Base-by-base conservation (phyloP, 805 yeast genomes). In the Diddensiella santjacobensis region DNA sequence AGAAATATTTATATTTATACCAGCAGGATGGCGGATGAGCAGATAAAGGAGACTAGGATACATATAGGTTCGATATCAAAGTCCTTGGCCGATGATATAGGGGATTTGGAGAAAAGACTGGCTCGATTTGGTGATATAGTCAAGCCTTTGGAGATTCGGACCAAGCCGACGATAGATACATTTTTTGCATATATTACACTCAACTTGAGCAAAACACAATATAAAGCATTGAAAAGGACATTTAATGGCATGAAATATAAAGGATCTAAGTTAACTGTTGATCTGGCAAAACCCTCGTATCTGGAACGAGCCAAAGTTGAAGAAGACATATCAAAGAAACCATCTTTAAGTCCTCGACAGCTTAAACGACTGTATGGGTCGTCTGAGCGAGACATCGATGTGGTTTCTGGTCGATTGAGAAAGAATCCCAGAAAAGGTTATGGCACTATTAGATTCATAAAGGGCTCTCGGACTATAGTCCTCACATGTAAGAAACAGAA, bases 211-310 rank as follows among this genome's bases (percentile, higher is more conserved):
- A 69, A 71, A 2, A 65, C 67, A 18, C 70, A 73, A 30, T 79
- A 74, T 47, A 67, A 65, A 1, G 77, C 75, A 41, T 65, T 91
- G 44, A 74, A 75, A 49, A 63, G 68, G 4, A 70, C 84, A 0
- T 74, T 87, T 54, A 77, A 87, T 61, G 93, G 90, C 24, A 77
- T 84, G 1, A 77, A 75, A 22, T 91, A 75, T 66, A 87, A 85
- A 74, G 96, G 95, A 2, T 73, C 83, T 22, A 78, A 74, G 45
- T 64, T 91, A 30, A 70, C 71, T 2, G 67, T 91, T 6, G 79
- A 75, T 45, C 63, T 68, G 40, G 96, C 97, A 2, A 78, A 74
- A 55, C 80, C 80, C 0, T 70, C 70, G 39, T 84, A 68, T 64
- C 58, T 51, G 8, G 69, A 68, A 20, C 59, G 65, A 17, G 75